Base-by-base conservation (phyloP, 495 filamentous ascomycete species). In the Lophium mytilinum region DNA sequence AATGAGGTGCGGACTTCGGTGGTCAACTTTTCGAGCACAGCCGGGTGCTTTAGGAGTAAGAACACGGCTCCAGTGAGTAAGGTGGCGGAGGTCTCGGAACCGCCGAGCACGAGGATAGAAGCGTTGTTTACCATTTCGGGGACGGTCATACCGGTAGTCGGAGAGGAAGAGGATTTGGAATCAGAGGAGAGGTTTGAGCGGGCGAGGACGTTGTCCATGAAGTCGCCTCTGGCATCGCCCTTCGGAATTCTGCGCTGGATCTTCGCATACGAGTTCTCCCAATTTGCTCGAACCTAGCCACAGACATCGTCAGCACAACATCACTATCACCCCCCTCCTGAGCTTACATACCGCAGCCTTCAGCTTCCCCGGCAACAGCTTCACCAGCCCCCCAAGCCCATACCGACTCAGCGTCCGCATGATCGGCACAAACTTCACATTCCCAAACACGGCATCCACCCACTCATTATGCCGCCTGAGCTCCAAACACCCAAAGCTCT, bases 51-150 rank as follows among this genome's bases (percentile, higher is more conserved):
- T 0, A 79, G 61, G 1, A 86, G 70, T 21, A 78, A 72, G 55
- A 75, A 86, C 0, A 76, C 75, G 0, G 74, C 69, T 1, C 74
- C 77, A 2, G 73, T 71, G 21, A 88, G 67, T 4, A 78, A 52
- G 0, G 82, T 81, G 1, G 83, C 81, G 1, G 81, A 81, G 1
- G 84, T 84, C 55, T 87, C 83, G 0, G 76, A 80, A 7, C 66
- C 66, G 34, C 35, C 66, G 39, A 64, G 37, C 8, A 61, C 58
- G 10, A 67, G 19, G 6, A 61, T 36, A 18, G 41, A 47, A 0
- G 62, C 58, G 41, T 58, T 58, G 14, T 39, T 42, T n/a, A 50
- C 48, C 45, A 64, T 50, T 36, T 57, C 58, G 18, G 10, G 35
- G 24, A 37, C 9, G 34, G 59, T 57, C 53, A 62, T 53, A 3